phyloP scores from a whole-genome alignment of 768 basidiomycete genomes.

The Paxillus ammoniavirescens region DNA sequence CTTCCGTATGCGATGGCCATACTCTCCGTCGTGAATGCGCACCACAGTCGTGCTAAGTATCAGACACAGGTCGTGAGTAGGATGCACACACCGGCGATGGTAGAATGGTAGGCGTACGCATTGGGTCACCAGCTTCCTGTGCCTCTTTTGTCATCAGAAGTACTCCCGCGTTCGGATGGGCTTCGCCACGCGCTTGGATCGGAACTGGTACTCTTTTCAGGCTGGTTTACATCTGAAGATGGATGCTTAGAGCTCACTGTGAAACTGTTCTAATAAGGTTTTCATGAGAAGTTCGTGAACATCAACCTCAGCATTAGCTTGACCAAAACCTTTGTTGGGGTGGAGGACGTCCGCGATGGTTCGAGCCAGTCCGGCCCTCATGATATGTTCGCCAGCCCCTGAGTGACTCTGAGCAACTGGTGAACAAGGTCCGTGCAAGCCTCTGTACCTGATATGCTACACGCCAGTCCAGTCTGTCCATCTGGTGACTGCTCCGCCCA shows the following conservation, averaged over 20 bases:
- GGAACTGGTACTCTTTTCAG: conserved; percentile 29
- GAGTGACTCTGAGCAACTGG: conserved; percentile 1
- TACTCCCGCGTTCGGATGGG: conserved; percentile 57
- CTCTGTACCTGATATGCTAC: conserved; percentile 58
- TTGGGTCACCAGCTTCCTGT: conserved; percentile 24
- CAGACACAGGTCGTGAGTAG: not conserved
- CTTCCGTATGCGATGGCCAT: conserved; percentile 79
- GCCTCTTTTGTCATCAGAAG: conserved; percentile 55
- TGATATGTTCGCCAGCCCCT: conserved; percentile 76
- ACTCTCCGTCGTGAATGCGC: conserved; percentile 78
- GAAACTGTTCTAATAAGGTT: conserved; percentile 48
- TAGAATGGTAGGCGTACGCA: conserved; percentile 23
- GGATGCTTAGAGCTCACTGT: conserved; percentile 39
- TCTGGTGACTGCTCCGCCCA: conserved; percentile 51
- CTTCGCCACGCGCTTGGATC: conserved; percentile 37
- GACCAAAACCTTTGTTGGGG: conserved; percentile 8
- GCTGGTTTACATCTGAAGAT: not conserved
- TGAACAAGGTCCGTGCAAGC: not conserved
- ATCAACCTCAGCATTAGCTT: conserved; percentile 38
- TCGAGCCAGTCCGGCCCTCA: conserved; percentile 54
- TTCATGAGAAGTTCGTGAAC: conserved; percentile 52
- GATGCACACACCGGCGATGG: not conserved
- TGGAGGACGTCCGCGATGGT: conserved; percentile 48
- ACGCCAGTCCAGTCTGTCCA: conserved; percentile 46
- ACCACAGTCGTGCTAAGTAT: conserved; percentile 66